Base-by-base conservation (phyloP, 345 rosid species). In the Salix viminalis region DNA sequence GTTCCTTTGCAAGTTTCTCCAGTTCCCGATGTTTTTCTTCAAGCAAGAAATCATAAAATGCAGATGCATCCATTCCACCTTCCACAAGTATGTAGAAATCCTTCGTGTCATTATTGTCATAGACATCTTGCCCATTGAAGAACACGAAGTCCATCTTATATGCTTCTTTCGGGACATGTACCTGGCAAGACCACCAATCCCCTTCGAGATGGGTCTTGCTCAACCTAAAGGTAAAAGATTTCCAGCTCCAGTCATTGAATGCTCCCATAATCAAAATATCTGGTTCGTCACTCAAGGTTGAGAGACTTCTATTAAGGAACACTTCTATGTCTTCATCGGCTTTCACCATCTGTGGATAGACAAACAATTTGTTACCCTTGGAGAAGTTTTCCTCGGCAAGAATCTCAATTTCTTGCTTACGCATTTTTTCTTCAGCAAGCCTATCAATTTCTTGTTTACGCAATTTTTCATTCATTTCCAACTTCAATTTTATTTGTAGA, bases 241-340 rank as follows among this genome's bases (percentile, higher is more conserved):
- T 89, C 94, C 92, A 95, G 81, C 91, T 90, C 99, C 99, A 93
- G 24, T 90, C 92, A 79, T 95, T 95, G 71, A 95, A 95, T 34
- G 96, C 94, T 34, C 97, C 97, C 99, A 90, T 90, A 70, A 93
- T 83, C 60, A 93, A 80, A 82, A 91, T 68, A 79, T 93, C 96
- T 0, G 89, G 83, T 67, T 91, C 97, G 37, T 82, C 74, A 7
- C 72, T 78, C 74, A 95, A 86, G 72, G 86, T 76, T 6, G 97
- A 95, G 6, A 89, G 76, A 76, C 82, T 84, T 87, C 81, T 87
- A 80, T 91, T 87, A 66, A 93, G 85, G 80, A 91, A 95, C 80
- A 93, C 87, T 82, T 93, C 94, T 69, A 89, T 78, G 79, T 91
- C 96, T 83, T 85, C 83, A 80, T 85, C 90, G 6, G 99, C 89